Conservation (phyloP, 1,139 yeast species). For the Debaryomycetaceae sp. region DNA sequence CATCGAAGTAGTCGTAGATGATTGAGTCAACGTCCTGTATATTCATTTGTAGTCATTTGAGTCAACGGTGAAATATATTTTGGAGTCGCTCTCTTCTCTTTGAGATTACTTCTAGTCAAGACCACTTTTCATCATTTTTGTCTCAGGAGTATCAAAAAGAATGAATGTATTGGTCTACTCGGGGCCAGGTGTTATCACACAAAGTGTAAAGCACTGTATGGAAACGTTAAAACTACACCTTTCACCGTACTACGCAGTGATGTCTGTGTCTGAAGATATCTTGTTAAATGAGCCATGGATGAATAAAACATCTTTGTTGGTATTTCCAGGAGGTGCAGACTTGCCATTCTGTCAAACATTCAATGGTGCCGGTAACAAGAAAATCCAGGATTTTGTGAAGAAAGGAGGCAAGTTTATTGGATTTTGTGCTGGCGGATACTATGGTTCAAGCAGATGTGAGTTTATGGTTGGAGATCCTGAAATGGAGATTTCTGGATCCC, state of each 20-base stretch:
- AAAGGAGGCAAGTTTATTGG: slow-evolving; percentile 84
- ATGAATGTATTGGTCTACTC: slow-evolving; percentile 84
- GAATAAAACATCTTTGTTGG: slow-evolving; percentile 70
- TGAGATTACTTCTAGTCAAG: neutral
- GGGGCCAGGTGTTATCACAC: slow-evolving; percentile 85
- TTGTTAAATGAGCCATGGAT: slow-evolving; percentile 86
- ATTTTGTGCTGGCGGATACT: slow-evolving; percentile 96
- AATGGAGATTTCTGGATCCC: slow-evolving; percentile 79
- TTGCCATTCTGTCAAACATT: slow-evolving; percentile 72
- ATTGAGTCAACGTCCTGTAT: neutral
- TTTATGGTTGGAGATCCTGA: slow-evolving; percentile 70
- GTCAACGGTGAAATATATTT: no score
- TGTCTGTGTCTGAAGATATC: slow-evolving; percentile 61
- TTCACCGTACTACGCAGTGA: slow-evolving; percentile 89
- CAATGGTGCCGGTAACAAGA: slow-evolving; percentile 64
- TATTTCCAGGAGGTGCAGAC: slow-evolving; percentile 97
- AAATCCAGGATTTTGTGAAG: slow-evolving; percentile 62
- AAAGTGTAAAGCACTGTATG: slow-evolving; percentile 78
- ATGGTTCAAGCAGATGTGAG: slow-evolving; percentile 70
- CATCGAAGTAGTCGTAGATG: neutral
- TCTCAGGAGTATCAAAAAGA: neutral
- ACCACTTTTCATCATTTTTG: neutral
- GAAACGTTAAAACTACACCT: slow-evolving; percentile 70
- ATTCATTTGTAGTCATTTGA: neutral
- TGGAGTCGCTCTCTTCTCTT: no score